Base-by-base conservation (phyloP, 345 rosid species). In the Firmiana major region DNA sequence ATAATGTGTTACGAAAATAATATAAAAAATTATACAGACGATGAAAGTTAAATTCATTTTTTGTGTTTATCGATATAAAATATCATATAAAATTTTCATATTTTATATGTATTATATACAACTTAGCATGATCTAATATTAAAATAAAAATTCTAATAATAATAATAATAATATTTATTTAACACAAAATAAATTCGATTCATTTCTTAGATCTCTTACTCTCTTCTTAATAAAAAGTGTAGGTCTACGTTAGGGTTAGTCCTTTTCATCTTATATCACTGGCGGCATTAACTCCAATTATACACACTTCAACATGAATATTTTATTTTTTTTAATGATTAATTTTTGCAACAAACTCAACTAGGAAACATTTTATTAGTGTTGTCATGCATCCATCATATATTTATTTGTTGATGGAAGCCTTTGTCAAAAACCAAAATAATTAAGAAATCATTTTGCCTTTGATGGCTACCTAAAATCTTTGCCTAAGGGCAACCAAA, bases 201-300 rank as follows among this genome's bases (percentile, higher is more conserved):
- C 1, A 3, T 31, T 1, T 31, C 34, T 31, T 31, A 31, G 34
- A 3, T 31, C 34, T 31, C 34, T 3, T 1, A 1, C 3, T 31
- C 3, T 31, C 34, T 3, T 31, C 34, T 31, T 31, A 31, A 1
- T 31, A 31, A 31, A 31, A 31, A 31, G 60, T 76, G 49, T 11
- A 76, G 28, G 22, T 40, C 13, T 48, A 3, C 26, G 57, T 63
- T 64, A 36, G 54, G 81, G 83, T 77, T 66, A 65, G 86, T 83
- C 83, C n/a, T 74, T 81, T 77, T 84, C 85, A 68, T 5, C 70
- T 34, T 43, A 15, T 36, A 75, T 75, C 58, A 77, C 5, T 70
- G 84, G 79, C 81, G 81, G 74, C 82, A 74, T 22, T 36, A 34
- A 58, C 83, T 49, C 85, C 80, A 75, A 49, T 63, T 64, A 62